Evolutionary conservation across 768 basidiomycete species (phyloP).

Genomic region (Mycena pura): DNA sequence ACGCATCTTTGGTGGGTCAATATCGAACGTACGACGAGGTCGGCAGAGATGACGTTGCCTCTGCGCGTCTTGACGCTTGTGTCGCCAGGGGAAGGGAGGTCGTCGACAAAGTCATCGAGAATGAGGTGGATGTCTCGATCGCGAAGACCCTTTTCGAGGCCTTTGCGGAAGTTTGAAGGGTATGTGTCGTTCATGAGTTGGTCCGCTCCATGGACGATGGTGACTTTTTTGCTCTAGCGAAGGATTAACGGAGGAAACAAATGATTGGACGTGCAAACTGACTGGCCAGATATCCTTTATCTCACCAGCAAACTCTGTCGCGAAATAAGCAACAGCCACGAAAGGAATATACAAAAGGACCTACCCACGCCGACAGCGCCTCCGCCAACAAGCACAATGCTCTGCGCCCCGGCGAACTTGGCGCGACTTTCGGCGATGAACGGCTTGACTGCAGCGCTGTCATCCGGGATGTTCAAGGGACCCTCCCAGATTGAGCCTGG

Average conservation of each 20-base stretch:
- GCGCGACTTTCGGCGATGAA: constrained; percentile 38
- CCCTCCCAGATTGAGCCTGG: constrained; percentile 64
- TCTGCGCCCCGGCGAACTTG: constrained; percentile 44
- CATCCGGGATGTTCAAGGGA: constrained; percentile 51
- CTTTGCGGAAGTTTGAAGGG: constrained; percentile 48
- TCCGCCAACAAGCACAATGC: constrained; percentile 62
- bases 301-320: constrained; percentile 33
- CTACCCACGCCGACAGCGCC: constrained; percentile 60
- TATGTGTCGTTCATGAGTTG: constrained; percentile 54
- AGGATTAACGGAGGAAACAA: neutral
- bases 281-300: constrained; percentile 30
- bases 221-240: constrained; percentile 39
- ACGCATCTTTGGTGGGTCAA: neutral
- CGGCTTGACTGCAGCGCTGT: constrained; percentile 31
- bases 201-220: constrained; percentile 51
- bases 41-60: constrained; percentile 45
- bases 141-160: constrained; percentile 41
- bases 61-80: constrained; percentile 44
- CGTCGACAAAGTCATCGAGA: constrained; percentile 48
- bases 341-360: constrained; percentile 10
- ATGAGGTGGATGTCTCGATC: constrained; percentile 43
- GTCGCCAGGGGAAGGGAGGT: constrained; percentile 35
- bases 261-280: neutral
- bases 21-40: constrained; percentile 48
- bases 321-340: neutral